Percentiles rank a stretch among this genome's conserved stretches.
phyloP scores from a whole-genome alignment of 164 flowering plant species.

The Vitis vinifera region ASM3070453v1 NC_081822.1:35241001-35241500 shows the following conservation, averaged over 20 bases:
- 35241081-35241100: conserved; percentile 34
- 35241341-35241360: conserved; percentile 33
- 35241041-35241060: conserved; percentile 41
- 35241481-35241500: not conserved
- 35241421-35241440: conserved; percentile 40
- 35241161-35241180: too few relatives aligned
- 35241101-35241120: conserved; percentile 40
- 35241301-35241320: conserved; percentile 54
- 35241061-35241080: conserved; percentile 43
- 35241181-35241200: too few relatives aligned
- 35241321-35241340: conserved; percentile 32
- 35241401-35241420: conserved; percentile 64
- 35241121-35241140: conserved; percentile 55
- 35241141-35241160: not conserved
- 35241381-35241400: conserved; percentile 34
- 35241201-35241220: too few relatives aligned
- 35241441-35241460: conserved; percentile 25
- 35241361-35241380: conserved; percentile 28
- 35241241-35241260: conserved; percentile 41
- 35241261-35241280: conserved; percentile 46
- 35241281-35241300: conserved; percentile 48
- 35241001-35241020: too few relatives aligned
- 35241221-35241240: conserved; percentile 8
- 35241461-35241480: conserved; percentile 25
- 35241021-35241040: conserved; percentile 1